phyloP scores from a whole-genome alignment of 768 basidiomycete species.

The Naganishia antarctica region DNA sequence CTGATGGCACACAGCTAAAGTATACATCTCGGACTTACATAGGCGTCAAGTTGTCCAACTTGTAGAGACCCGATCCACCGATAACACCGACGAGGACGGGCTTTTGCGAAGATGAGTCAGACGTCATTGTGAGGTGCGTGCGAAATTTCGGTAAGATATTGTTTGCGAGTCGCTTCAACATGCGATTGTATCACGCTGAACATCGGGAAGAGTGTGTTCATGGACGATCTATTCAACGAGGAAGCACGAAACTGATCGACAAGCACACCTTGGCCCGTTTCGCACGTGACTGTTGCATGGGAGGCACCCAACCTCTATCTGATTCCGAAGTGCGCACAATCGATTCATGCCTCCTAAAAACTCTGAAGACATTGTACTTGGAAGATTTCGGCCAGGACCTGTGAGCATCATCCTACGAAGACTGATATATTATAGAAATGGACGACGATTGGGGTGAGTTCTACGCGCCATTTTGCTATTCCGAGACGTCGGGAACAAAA shows the following conservation, averaged over 20 bases:
- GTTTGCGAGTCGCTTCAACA: background rate
- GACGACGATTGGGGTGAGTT: constrained; percentile 21
- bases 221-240: background rate
- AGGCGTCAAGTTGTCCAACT: constrained; percentile 81
- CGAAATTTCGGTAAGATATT: too few relatives aligned
- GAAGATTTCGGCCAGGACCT: background rate
- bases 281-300: constrained; percentile 1
- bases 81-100: constrained; percentile 73
- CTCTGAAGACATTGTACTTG: background rate
- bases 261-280: background rate
- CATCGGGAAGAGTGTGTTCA: background rate
- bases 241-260: background rate
- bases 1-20: too few relatives aligned
- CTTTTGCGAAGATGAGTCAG: background rate
- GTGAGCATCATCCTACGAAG: background rate
- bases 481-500: background rate
- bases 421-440: constrained; percentile 2
- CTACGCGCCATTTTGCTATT: background rate
- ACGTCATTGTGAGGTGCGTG: background rate
- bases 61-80: constrained; percentile 86
- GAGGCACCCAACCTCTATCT: constrained; percentile 16
- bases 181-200: background rate
- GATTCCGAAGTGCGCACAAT: background rate
- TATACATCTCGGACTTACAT: constrained; percentile 74
- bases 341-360: background rate